Conservation (phyloP, 73 alveolate species). For the Tetrahymena thermophila region DNA sequence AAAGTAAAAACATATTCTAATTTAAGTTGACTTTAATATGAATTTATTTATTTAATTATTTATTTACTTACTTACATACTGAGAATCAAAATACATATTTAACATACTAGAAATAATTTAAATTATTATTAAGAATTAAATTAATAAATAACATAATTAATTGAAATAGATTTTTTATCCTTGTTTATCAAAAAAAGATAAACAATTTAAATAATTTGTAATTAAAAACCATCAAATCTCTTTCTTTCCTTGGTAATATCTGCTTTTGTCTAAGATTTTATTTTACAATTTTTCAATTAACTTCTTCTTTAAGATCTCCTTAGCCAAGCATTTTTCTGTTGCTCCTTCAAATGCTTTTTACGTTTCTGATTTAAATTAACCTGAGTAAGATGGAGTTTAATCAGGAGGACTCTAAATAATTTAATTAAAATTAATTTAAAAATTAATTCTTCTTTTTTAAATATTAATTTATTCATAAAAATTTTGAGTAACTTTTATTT, state of each 20-base stretch:
- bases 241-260: neutral
- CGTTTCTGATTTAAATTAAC: neutral
- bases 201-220: too few relatives aligned
- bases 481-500: too few relatives aligned
- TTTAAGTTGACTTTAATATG: too few relatives aligned
- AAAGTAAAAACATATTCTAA: too few relatives aligned
- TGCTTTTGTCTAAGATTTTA: neutral
- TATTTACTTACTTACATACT: too few relatives aligned
- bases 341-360: neutral
- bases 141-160: neutral
- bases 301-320: neutral
- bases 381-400: neutral
- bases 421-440: neutral
- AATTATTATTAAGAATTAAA: too few relatives aligned
- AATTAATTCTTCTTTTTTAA: too few relatives aligned
- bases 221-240: neutral
- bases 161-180: neutral
- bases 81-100: too few relatives aligned
- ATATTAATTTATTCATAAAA: too few relatives aligned
- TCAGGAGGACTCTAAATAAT: neutral
- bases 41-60: too few relatives aligned
- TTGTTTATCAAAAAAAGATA: too few relatives aligned
- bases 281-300: neutral
- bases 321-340: neutral
- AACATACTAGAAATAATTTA: too few relatives aligned